A percentile compares a stretch with the other conserved stretches of the same genome.
Evolutionary conservation across 2,329 filamentous ascomycete genomes (phyloP).

Genomic region (Ascochyta lentis): DNA sequence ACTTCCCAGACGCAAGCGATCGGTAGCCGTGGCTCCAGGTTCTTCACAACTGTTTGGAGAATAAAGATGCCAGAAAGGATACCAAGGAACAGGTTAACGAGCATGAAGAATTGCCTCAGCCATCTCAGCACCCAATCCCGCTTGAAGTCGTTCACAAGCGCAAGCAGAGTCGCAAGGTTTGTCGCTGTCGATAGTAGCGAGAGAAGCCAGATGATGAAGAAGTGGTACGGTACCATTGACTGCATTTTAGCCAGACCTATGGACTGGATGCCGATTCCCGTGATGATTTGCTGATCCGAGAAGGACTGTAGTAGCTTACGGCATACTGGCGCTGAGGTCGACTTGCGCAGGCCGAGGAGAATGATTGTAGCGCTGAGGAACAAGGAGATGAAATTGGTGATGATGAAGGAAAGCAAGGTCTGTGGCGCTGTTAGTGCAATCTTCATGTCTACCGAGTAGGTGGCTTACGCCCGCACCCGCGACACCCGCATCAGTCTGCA

Average conservation of each 20-base stretch:
- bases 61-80: conserved; percentile 64
- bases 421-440: conserved; percentile 3
- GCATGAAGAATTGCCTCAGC: conserved; percentile 70
- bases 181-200: conserved; percentile 69
- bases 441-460: not conserved
- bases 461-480: conserved; percentile 62
- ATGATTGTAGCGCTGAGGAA: conserved; percentile 64
- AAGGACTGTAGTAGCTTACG: conserved; percentile 71
- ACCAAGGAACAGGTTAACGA: conserved; percentile 67
- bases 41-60: conserved; percentile 61
- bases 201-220: conserved; percentile 75
- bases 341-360: conserved; percentile 59
- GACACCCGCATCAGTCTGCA: conserved; percentile 63
- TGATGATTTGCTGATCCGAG: conserved; percentile 72
- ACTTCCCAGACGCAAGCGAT: conserved; percentile 67
- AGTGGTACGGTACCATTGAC: conserved; percentile 69
- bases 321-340: conserved; percentile 58
- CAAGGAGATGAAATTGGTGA: conserved; percentile 66
- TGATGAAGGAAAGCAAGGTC: conserved; percentile 70
- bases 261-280: conserved; percentile 71
- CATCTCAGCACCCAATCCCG: conserved; percentile 71
- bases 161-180: conserved; percentile 70
- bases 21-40: conserved; percentile 62
- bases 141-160: conserved; percentile 69
- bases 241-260: conserved; percentile 67